Base-by-base conservation (phyloP, 768 basidiomycete genomes). In the Terana coerulea region DNA sequence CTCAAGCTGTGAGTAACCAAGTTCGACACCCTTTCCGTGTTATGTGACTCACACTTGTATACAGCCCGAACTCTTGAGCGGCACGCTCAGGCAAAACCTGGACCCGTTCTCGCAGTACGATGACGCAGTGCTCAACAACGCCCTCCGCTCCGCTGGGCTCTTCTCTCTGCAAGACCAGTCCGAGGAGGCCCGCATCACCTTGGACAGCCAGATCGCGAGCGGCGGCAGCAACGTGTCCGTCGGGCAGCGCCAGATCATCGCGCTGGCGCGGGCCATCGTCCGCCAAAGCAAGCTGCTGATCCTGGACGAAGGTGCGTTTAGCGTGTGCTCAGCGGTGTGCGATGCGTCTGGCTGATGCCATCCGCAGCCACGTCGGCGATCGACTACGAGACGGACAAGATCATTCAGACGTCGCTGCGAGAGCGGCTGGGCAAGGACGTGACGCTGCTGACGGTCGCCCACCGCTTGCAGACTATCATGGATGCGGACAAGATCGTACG, bases 161-260 rank as follows among this genome's bases (percentile, higher is more conserved):
- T 67, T 65, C 47, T 52, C 54, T 15, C 29, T 66, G 17, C 65
- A 67, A 37, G 49, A 53, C 15, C 67, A 70, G 0, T 61, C 57
- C 5, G 69, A 71, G 0, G 68, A 69, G 33, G 64, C 49, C 26
- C 63, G 61, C 3, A 63, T 80, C 19, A 74, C 72, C 4, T 66
- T 80, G 2, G 75, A 80, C 51, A 74, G 69, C 25, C 51, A 58
- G 25, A 71, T 80, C 36, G 65, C 75, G 2, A 67, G 68, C n/a
- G 75, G 73, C 1, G 76, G 75, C 0, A 47, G 65, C 0, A 78
- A 78, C 54, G 60, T 79, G 10, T 77, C 74, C 7, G 72, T 83
- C n/a, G 80, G 82, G 2, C 78, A 84, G 58, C 65, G 80, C 10
- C 82, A 84, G 61, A 74, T 84, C 15, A 63, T 84, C 17, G 80